Evolutionary conservation across 208 protist species (phyloP).

Genomic region (Trypanosoma caninum): DNA sequence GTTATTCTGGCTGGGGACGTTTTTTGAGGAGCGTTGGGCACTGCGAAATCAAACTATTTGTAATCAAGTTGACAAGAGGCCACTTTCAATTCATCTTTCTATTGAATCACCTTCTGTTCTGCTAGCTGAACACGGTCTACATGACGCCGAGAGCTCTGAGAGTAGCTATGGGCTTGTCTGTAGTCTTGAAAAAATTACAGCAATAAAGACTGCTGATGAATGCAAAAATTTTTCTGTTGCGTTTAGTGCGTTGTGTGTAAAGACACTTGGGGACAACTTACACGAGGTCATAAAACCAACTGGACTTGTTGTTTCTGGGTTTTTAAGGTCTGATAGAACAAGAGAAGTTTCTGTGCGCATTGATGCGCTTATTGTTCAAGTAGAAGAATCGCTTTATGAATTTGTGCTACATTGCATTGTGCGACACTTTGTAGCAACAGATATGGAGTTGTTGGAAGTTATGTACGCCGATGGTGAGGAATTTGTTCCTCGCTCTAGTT

Average conservation of each 20-base stretch:
- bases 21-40: constrained; percentile 30
- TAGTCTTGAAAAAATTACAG: constrained; percentile 19
- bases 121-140: constrained; percentile 28
- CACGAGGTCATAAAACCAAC: constrained; percentile 19
- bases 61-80: not conserved
- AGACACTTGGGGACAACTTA: not conserved
- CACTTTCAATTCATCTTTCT: constrained; percentile 11
- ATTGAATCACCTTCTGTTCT: constrained; percentile 26
- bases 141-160: constrained; percentile 7
- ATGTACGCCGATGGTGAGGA: not conserved
- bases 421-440: constrained; percentile 23
- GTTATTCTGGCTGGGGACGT: constrained; percentile 17
- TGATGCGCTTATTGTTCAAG: constrained; percentile 25
- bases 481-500: not conserved
- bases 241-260: constrained; percentile 1
- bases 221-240: not conserved
- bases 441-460: constrained; percentile 2
- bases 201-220: constrained; percentile 9
- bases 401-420: constrained; percentile 36
- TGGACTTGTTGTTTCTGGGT: constrained; percentile 5
- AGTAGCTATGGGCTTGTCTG: constrained; percentile 31
- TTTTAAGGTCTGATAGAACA: not conserved
- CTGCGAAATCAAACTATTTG: not conserved
- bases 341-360: constrained; percentile 24
- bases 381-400: constrained; percentile 46